Percentiles rank a stretch among this genome's conserved stretches.
These are phyloP conservation scores for Dioszegia crocea DNA, from an alignment of 768 basidiomycete genomes.

Conservation along the genomic window DNA sequence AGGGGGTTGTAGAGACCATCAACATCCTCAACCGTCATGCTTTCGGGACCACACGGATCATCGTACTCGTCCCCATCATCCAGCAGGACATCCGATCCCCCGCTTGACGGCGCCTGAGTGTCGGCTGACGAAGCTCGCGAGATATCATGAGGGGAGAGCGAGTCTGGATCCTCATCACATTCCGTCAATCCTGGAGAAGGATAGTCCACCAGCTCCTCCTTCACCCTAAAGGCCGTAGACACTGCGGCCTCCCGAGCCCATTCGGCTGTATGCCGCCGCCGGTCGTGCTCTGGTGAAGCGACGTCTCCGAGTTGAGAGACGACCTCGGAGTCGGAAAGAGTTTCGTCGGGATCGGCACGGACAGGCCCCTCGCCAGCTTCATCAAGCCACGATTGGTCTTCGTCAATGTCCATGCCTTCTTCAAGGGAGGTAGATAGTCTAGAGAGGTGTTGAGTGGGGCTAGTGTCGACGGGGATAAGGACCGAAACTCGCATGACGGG, in stretches of 20 bases:
- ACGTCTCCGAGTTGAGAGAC: conserved; percentile 28
- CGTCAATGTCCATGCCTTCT: conserved; percentile 30
- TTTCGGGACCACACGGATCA: conserved; percentile 41
- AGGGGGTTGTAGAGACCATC: conserved; percentile 24
- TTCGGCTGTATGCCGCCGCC: conserved; percentile 27
- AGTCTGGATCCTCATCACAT: conserved; percentile 11
- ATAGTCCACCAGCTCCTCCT: conserved; percentile 36
- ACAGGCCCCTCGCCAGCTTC: conserved; percentile 36
- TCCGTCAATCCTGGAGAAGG: conserved; percentile 32
- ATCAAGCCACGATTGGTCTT: conserved; percentile 29
- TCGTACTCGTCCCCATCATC: conserved; percentile 15
- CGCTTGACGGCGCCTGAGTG: conserved; percentile 24
- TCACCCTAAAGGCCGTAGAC: conserved; percentile 15
- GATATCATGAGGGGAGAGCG: conserved; percentile 3
- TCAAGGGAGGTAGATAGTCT: conserved; percentile 24
- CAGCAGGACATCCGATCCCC: conserved; percentile 25
- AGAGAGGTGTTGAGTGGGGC: conserved; percentile 32
- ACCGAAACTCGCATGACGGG: conserved; percentile 14
- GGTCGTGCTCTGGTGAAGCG: conserved; percentile 37
- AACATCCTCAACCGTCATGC: conserved; percentile 33
- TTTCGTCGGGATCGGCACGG: conserved; percentile 29
- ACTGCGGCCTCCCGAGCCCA: conserved; percentile 36
- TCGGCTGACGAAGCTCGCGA: conserved; percentile 30
- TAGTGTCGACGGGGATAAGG: conserved; percentile 16
- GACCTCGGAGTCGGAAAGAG: conserved; percentile 29